Percentiles rank a stretch among this genome's conserved stretches.
phyloP scores from a whole-genome alignment of 2,329 filamentous ascomycete species.

The Westerdykella sp. region DNA sequence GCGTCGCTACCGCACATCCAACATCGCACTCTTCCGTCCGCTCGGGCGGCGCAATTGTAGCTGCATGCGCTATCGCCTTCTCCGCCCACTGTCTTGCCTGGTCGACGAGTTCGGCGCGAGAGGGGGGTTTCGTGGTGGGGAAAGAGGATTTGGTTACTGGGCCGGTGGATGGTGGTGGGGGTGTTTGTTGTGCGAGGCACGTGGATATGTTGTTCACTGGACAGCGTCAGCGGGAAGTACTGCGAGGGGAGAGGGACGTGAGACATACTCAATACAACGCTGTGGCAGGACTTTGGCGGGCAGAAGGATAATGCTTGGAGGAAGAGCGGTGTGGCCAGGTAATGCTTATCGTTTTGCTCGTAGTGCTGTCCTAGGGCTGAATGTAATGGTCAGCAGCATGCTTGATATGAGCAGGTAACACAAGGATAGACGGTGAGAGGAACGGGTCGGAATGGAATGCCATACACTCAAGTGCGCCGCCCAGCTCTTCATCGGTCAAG shows the following conservation, averaged over 20 bases:
- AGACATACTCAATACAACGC: conserved; percentile 65
- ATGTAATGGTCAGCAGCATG: conserved; percentile 1
- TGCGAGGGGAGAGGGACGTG: conserved; percentile 5
- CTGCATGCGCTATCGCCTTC: conserved; percentile 65
- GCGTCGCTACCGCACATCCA: conserved; percentile 75
- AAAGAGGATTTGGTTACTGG: conserved; percentile 30
- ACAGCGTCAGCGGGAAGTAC: conserved; percentile 6
- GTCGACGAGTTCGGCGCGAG: conserved; percentile 57
- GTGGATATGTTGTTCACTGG: conserved; percentile 74
- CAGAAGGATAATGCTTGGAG: conserved; percentile 73
- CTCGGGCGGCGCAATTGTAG: conserved; percentile 58
- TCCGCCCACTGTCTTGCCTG: conserved; percentile 72
- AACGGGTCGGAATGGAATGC: conserved; percentile 4
- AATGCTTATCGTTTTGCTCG: conserved; percentile 64
- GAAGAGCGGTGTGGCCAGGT: conserved; percentile 78
- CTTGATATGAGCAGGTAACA: background rate
- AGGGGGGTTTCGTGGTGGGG: conserved; percentile 38
- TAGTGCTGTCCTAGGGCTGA: conserved; percentile 70
- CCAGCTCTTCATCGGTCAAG: conserved; percentile 65
- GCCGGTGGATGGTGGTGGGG: conserved; percentile 28
- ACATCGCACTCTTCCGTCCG: conserved; percentile 75
- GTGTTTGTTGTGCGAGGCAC: conserved; percentile 61
- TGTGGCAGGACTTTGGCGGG: conserved; percentile 62
- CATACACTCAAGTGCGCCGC: conserved; percentile 64
- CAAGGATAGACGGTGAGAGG: conserved; percentile 5